Percentiles rank a stretch among this genome's conserved stretches.
These are phyloP conservation scores for Logfia minima DNA, from an alignment of 129 eudicot genomes.

Conservation along the genomic window DNA sequence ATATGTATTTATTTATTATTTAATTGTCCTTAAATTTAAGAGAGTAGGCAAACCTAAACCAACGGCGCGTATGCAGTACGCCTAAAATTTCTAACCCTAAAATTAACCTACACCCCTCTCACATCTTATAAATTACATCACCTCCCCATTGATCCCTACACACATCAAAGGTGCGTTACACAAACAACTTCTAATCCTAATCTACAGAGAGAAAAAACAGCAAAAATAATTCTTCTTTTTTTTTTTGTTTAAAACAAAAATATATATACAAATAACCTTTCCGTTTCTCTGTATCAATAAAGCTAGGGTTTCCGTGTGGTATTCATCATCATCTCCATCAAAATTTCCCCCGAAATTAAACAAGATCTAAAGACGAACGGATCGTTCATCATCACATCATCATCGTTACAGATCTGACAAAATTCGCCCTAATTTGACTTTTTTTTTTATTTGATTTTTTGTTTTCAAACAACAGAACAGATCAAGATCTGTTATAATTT, in stretches of 20 bases:
- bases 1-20: no score
- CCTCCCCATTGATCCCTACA: neutral
- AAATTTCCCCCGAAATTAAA: neutral
- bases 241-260: slow-evolving; percentile 9
- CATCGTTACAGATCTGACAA: slow-evolving; percentile 43
- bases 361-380: neutral
- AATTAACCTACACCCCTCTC: neutral
- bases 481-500: slow-evolving; percentile 31
- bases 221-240: neutral
- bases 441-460: slow-evolving; percentile 9
- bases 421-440: slow-evolving; percentile 31
- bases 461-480: slow-evolving; percentile 12
- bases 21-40: no score
- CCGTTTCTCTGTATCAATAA: neutral
- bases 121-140: neutral
- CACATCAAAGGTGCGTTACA: neutral
- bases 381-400: slow-evolving; percentile 21
- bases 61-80: slow-evolving; percentile 29
- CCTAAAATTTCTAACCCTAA: slow-evolving; percentile 31
- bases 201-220: slow-evolving; percentile 11
- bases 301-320: neutral
- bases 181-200: neutral
- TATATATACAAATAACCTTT: neutral
- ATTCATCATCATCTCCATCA: neutral
- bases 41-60: slow-evolving; percentile 22